phyloP scores from a whole-genome alignment of 805 yeast species.

The Candida rishiriensis region DNA sequence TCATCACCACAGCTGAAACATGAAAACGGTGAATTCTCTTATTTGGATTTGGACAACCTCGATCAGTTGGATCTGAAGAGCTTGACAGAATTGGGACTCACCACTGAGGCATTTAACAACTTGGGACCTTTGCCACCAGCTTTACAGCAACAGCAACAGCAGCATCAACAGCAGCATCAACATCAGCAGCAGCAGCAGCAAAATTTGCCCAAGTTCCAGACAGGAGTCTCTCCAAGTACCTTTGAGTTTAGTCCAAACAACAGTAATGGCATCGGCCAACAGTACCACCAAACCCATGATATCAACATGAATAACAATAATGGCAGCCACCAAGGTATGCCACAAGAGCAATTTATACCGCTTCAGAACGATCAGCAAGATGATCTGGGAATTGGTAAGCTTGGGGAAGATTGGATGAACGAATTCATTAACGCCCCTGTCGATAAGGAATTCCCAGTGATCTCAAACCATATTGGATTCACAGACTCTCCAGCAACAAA shows the following conservation, averaged over 20 bases:
- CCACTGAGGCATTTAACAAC: conserved; percentile 6
- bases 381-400: not conserved
- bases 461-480: conserved; percentile 59
- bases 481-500: conserved; percentile 33
- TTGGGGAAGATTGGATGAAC: conserved; percentile 55
- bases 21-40: conserved; percentile 28
- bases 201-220: too few species aligned
- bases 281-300: conserved; percentile 4
- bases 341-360: not conserved
- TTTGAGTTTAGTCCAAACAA: conserved; percentile 11
- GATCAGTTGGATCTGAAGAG: conserved; percentile 20
- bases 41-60: conserved; percentile 30
- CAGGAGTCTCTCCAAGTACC: conserved; percentile 3
- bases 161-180: not conserved
- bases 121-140: not conserved
- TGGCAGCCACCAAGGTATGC: conserved; percentile 2
- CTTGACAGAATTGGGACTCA: conserved; percentile 21
- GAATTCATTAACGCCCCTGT: conserved; percentile 67
- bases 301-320: conserved; percentile 6
- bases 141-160: not conserved
- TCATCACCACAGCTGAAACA: conserved; percentile 65
- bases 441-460: conserved; percentile 50
- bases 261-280: not conserved
- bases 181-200: conserved; percentile 7
- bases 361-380: conserved; percentile 7